Evolutionary conservation across 108 stramenopile genomes (phyloP).

Genomic region (Chaetoceros tenuissimus): DNA sequence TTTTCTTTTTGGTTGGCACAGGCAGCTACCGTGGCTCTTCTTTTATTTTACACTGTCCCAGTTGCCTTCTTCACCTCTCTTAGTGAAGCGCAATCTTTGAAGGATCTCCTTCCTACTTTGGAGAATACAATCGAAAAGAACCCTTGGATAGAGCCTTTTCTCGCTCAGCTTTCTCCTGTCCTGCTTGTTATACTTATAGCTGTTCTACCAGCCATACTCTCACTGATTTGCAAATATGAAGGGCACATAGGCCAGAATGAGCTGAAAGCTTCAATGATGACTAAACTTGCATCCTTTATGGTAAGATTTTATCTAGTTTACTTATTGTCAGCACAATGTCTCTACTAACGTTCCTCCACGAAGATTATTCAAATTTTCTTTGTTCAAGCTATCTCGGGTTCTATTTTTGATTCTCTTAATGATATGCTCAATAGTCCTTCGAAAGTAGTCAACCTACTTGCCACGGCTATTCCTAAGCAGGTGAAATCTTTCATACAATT

Average conservation of each 20-base stretch:
- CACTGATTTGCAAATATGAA: constrained; percentile 29
- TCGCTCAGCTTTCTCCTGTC: constrained; percentile 45
- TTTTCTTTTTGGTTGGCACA: constrained; percentile 37
- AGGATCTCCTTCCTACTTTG: constrained; percentile 26
- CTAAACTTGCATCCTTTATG: constrained; percentile 47
- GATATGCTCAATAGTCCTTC: constrained; percentile 21
- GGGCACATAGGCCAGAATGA: constrained; percentile 39
- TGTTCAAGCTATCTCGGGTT: constrained; percentile 49
- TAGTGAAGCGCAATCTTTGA: constrained; percentile 35
- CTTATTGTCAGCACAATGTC: not conserved
- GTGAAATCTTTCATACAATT: constrained; percentile 49
- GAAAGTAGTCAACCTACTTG: constrained; percentile 30
- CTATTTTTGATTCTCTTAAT: constrained; percentile 25
- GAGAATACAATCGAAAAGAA: constrained; percentile 19
- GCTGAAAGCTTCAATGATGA: constrained; percentile 46
- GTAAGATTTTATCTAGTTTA: not conserved
- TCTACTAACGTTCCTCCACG: not conserved
- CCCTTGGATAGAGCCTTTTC: constrained; percentile 28
- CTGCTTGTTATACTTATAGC: constrained; percentile 30
- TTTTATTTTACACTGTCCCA: constrained; percentile 61
- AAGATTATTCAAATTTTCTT: constrained; percentile 68
- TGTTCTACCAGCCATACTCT: constrained; percentile 26
- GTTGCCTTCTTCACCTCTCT: constrained; percentile 43
- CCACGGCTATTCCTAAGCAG: constrained; percentile 39
- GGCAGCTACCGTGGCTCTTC: constrained; percentile 26